Evolutionary conservation across 2,329 filamentous ascomycete genomes (phyloP).

Genomic region (Pestalotiopsis sp.): DNA sequence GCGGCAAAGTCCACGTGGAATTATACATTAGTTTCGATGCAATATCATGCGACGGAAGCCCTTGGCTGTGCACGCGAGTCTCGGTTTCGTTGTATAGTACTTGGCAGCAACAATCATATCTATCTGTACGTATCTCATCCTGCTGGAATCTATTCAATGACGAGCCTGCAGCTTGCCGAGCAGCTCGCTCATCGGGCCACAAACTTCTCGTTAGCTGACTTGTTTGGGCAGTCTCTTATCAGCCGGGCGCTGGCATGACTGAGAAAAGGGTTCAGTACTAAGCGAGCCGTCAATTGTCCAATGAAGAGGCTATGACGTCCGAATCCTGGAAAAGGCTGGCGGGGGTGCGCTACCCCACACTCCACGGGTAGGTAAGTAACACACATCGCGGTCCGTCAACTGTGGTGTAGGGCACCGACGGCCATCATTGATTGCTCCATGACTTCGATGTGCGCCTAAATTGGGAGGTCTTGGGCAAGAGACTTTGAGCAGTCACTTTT

Average conservation of each 20-base stretch:
- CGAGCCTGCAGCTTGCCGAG: not conserved
- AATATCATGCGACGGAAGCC: no score
- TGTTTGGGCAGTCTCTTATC: not conserved
- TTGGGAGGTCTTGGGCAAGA: not conserved
- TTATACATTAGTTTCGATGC: no score
- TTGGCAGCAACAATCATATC: no score
- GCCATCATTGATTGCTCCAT: not conserved
- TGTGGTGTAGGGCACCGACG: not conserved
- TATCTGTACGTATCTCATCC: not conserved
- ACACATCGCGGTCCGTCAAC: not conserved
- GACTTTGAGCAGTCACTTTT: not conserved
- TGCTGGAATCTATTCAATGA: not conserved
- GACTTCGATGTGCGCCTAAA: not conserved
- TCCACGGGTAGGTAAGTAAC: not conserved
- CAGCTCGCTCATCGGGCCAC: no score
- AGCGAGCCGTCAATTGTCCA: not conserved
- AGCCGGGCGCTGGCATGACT: not conserved
- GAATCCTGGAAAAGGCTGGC: not conserved
- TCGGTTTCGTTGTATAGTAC: no score
- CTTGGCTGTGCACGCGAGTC: no score
- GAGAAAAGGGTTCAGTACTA: not conserved
- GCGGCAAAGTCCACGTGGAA: no score
- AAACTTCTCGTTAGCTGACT: no score
- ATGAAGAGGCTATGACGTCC: slow-evolving; percentile 1
- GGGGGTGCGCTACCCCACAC: not conserved